phyloP scores from a whole-genome alignment of 257 asterid species.

The Solanum peruvianum region DNA sequence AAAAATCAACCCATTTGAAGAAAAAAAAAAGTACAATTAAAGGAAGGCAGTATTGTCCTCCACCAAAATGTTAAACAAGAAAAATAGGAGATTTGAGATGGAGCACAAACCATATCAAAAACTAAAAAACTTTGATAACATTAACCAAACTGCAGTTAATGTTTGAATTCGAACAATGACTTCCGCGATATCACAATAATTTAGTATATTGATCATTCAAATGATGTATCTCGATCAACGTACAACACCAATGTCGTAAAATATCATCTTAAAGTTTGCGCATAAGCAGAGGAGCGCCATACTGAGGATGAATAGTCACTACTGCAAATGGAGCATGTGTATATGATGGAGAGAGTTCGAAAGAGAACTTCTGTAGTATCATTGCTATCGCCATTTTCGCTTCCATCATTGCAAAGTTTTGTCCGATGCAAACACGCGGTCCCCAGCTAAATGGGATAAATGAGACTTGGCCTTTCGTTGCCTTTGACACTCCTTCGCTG shows the following conservation, averaged over 20 bases:
- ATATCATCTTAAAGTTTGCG: not conserved
- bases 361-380: constrained; percentile 17
- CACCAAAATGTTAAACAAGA: not conserved
- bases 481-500: constrained; percentile 3
- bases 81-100: not conserved
- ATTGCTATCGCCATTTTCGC: constrained; percentile 18
- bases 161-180: not conserved
- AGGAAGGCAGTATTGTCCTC: not conserved
- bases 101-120: not conserved
- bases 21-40: not conserved
- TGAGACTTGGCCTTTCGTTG: not conserved
- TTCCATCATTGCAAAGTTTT: constrained; percentile 20
- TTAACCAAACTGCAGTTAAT: not conserved
- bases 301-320: not conserved
- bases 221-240: not conserved
- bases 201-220: not conserved
- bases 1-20: not conserved
- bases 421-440: constrained; percentile 23
- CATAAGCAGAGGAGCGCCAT: not conserved
- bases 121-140: not conserved
- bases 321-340: not conserved
- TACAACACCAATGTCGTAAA: not conserved
- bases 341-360: constrained; percentile 18
- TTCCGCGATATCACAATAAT: not conserved
- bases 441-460: constrained; percentile 25